phyloP scores from a whole-genome alignment of 352 stramenopile species.

The Phytophthora ramorum region DNA sequence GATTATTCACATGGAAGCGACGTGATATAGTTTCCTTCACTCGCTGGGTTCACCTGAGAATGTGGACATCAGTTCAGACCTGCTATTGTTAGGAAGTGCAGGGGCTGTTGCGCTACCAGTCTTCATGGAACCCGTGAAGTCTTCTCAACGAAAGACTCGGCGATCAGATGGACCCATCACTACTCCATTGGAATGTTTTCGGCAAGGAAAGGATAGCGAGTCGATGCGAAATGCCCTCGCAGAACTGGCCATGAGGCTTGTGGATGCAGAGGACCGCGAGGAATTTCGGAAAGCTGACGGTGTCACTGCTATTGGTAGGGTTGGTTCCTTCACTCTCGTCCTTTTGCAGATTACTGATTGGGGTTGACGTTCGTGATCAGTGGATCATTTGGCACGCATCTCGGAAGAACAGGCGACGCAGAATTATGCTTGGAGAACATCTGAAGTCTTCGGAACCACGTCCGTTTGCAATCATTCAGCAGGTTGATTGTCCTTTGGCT shows the following conservation, averaged over 20 bases:
- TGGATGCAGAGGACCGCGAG: conserved; percentile 55
- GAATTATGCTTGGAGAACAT: conserved; percentile 47
- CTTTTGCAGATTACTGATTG: too few species aligned
- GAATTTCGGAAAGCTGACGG: conserved; percentile 67
- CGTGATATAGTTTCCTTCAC: too few species aligned
- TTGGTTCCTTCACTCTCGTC: background rate
- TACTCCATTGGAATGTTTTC: conserved; percentile 56
- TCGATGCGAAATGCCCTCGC: conserved; percentile 53
- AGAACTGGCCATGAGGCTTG: conserved; percentile 64
- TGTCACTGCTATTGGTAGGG: conserved; percentile 54
- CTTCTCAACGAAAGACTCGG: conserved; percentile 27
- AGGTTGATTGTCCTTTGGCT: background rate
- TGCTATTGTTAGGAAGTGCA: background rate
- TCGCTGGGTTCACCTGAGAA: background rate
- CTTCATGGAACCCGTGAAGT: background rate
- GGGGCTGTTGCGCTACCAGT: background rate
- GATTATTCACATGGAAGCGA: background rate
- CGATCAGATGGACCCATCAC: conserved; percentile 41
- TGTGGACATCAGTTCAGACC: background rate
- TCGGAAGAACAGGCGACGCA: conserved; percentile 64
- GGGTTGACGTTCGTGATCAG: conserved; percentile 10
- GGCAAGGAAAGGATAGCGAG: conserved; percentile 30
- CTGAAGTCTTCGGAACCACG: conserved; percentile 40
- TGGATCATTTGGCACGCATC: conserved; percentile 65
- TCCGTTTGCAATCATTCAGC: conserved; percentile 17